These are phyloP conservation scores for Babesia ovis DNA, from an alignment of 169 alveolate genomes.

Conservation along the genomic window DNA sequence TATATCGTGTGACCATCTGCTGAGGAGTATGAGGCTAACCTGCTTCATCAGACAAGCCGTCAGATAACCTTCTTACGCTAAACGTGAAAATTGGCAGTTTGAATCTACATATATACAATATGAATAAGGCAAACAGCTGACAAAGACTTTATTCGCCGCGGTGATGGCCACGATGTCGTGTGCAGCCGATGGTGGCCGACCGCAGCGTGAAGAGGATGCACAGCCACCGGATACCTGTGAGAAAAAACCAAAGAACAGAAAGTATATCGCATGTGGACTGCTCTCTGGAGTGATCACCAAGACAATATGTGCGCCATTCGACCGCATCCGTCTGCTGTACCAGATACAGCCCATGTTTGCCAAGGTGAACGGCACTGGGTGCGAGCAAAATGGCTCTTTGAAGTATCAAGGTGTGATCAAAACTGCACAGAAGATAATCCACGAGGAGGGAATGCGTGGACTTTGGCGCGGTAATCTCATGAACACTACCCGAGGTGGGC, in stretches of 20 bases:
- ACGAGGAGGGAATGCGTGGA: slow-evolving; percentile 83
- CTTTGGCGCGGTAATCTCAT: slow-evolving; percentile 85
- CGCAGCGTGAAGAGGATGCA: not conserved
- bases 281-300: slow-evolving; percentile 82
- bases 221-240: not conserved
- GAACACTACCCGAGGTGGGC: slow-evolving; percentile 82
- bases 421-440: slow-evolving; percentile 72
- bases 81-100: too few species aligned
- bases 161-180: slow-evolving; percentile 24
- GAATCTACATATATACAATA: not conserved
- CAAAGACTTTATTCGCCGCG: not conserved
- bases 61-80: too few species aligned
- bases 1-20: too few species aligned
- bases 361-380: slow-evolving; percentile 44
- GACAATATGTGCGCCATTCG: slow-evolving; percentile 87
- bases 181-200: not conserved
- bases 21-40: too few species aligned
- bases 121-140: not conserved
- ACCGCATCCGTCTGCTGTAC: slow-evolving; percentile 80
- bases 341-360: slow-evolving; percentile 86
- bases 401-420: slow-evolving; percentile 76
- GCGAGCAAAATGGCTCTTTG: not conserved
- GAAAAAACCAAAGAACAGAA: slow-evolving; percentile 42
- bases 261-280: slow-evolving; percentile 72
- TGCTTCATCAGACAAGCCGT: too few species aligned